A percentile compares a stretch with the other conserved stretches of the same genome.
These are phyloP conservation scores for Agaricus blazei DNA, from an alignment of 768 basidiomycete species.

Conservation along the genomic window DNA sequence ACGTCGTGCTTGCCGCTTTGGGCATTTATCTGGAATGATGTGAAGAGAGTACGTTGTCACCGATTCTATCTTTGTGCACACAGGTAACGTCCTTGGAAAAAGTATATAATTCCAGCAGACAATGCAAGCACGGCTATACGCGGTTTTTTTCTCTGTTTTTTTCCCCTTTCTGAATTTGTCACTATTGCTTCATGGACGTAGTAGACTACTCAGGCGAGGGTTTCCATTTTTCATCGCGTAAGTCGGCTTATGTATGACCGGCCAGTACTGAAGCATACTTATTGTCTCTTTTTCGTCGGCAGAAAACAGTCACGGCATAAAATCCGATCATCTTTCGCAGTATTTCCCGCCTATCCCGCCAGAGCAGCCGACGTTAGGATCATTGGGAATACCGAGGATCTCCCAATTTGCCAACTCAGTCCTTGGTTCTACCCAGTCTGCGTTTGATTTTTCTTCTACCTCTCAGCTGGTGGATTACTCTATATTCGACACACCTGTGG, in stretches of 20 bases:
- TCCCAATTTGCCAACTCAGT: background rate
- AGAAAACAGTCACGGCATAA: slow-evolving; percentile 3
- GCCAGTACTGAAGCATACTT: background rate
- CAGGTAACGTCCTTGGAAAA: slow-evolving; percentile 8
- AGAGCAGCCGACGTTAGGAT: background rate
- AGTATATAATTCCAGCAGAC: slow-evolving; percentile 11
- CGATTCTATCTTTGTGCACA: slow-evolving; percentile 11
- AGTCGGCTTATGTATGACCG: background rate
- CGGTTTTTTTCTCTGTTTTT: slow-evolving; percentile 6
- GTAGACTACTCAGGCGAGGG: background rate
- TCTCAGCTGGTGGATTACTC: slow-evolving; percentile 1
- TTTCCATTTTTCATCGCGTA: slow-evolving; percentile 8
- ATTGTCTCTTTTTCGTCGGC: slow-evolving; percentile 13
- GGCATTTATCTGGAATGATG: slow-evolving; percentile 5
- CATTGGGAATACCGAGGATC: slow-evolving; percentile 3
- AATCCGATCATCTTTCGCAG: background rate
- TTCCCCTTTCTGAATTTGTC: slow-evolving; percentile 8
- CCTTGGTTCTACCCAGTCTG: background rate
- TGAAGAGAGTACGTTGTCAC: slow-evolving; percentile 9
- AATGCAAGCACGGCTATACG: slow-evolving; percentile 9
- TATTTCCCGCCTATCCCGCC: background rate
- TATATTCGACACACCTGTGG: slow-evolving; percentile 7
- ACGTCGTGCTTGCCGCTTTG: slow-evolving; percentile 1
- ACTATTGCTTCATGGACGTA: slow-evolving; percentile 4
- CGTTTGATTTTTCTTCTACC: background rate